Evolutionary conservation across 768 basidiomycete genomes (phyloP), one percentile per base, ranked within the genome.

Genomic region (Lentinus brumalis): DNA sequence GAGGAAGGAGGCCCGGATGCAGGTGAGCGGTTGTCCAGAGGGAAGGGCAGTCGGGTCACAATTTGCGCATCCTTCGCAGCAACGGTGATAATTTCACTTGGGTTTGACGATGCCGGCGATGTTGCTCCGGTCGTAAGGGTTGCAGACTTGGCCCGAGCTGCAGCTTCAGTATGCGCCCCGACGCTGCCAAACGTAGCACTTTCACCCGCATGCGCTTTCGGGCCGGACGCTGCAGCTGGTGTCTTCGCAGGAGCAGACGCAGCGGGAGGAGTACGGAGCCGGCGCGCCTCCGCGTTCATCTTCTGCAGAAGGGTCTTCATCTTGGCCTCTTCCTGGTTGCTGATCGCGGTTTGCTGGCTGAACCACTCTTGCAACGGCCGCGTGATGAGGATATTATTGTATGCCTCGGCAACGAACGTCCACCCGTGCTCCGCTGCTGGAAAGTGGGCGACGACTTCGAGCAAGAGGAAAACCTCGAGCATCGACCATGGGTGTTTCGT

Each of bases 331-430:
- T 64, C 63, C 26, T 60, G 59, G 41, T 58, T 57, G 53, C 55
- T 60, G 31, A 38, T 39, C 3, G 63, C 39, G 11, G 59, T 59
- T 31, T 60, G 59, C 39, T 61, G 50, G 12, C 39, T 40, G 47
- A 66, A 60, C 65, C 65, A 66, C 41, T 60, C 59, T 35, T 63
- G 61, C 16, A 66, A 39, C 11, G 58, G 61, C 26, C 52, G 61
- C 15, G 56, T 58, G 59, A 66, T 66, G 49, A 66, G 56, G 32
- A 63, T 46, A 38, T 63, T 63, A 56, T 66, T 66, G 53, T 66
- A 66, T 30, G 59, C 59, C 30, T 66, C 65, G 12, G 65, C 50
- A 57, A 63, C 52, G 53, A 55, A 60, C 10, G n/a, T 31, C 65
- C 65, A 66, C 8, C 56, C 59, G 53, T 63, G 53, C 11, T 58